phyloP scores from a whole-genome alignment of 2,329 filamentous ascomycete genomes.

The Arthrinium phaeospermum region DNA sequence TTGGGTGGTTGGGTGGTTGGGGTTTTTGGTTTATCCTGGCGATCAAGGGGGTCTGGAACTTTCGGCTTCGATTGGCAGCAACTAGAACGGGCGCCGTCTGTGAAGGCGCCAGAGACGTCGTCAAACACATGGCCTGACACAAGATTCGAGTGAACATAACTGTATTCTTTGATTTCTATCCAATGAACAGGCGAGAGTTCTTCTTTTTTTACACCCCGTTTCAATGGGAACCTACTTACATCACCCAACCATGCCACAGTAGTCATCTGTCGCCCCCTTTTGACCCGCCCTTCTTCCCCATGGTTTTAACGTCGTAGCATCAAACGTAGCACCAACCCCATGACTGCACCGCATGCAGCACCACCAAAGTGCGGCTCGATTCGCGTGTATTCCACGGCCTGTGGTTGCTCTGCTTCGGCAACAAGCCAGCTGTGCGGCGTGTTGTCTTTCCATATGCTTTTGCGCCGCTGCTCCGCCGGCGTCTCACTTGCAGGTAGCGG shows the following conservation, averaged over 20 bases:
- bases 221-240: not conserved
- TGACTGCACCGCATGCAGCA: not conserved
- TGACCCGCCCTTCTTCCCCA: not conserved
- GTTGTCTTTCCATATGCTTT: not conserved
- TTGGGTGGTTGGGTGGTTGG: too few relatives aligned
- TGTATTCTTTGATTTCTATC: not conserved
- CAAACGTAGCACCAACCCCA: not conserved
- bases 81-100: not conserved
- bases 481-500: too few relatives aligned
- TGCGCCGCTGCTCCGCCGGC: too few relatives aligned
- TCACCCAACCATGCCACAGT: not conserved
- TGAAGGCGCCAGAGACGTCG: not conserved
- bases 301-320: not conserved
- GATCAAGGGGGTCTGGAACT: not conserved
- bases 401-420: not conserved
- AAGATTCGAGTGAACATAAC: not conserved
- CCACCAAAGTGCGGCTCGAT: not conserved
- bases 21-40: not conserved
- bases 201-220: not conserved
- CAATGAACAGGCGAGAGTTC: too few relatives aligned
- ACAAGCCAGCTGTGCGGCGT: too few relatives aligned
- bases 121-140: not conserved
- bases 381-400: not conserved
- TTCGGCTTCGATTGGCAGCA: not conserved
- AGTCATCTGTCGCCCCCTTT: not conserved